Evolutionary conservation across 345 rosid species (phyloP).

Genomic region (Odontarrhena argentea): DNA sequence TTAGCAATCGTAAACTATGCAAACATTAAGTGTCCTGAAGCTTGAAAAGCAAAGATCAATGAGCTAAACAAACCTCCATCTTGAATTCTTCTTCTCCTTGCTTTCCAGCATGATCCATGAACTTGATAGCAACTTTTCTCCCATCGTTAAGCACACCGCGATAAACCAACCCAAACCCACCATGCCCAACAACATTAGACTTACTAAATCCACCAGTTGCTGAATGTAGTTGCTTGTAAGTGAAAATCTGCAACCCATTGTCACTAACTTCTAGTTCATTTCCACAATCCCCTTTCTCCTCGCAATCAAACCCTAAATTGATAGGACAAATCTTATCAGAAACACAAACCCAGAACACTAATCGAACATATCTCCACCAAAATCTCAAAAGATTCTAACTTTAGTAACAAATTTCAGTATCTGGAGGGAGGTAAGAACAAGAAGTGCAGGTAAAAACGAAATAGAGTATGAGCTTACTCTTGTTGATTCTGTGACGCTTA

Average conservation of each 20-base stretch:
- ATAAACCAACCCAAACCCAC: constrained; percentile 79
- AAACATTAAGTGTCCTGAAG: background rate
- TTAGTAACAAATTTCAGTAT: background rate
- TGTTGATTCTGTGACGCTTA: constrained; percentile 50
- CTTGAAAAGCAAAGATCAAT: constrained; percentile 2
- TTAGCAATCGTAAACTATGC: background rate
- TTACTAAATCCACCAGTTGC: constrained; percentile 90
- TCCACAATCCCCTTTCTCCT: constrained; percentile 50
- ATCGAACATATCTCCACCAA: background rate
- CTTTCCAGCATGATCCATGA: constrained; percentile 83
- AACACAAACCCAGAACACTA: background rate
- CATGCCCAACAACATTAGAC: constrained; percentile 89
- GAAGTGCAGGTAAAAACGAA: constrained; percentile 26
- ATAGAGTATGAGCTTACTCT: constrained; percentile 43
- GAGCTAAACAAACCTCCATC: constrained; percentile 59
- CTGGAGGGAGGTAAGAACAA: background rate
- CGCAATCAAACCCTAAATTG: constrained; percentile 51
- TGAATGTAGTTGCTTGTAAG: constrained; percentile 82
- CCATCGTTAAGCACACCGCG: constrained; percentile 70
- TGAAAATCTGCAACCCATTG: constrained; percentile 66
- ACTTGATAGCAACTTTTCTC: constrained; percentile 73
- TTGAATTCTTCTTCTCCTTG: constrained; percentile 94
- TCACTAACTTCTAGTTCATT: constrained; percentile 47
- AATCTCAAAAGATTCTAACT: background rate
- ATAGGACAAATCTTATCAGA: background rate